These are phyloP conservation scores for Chlamydomonas sphaeroides DNA, from an alignment of 139 green algal species.

Conservation along the genomic window DNA sequence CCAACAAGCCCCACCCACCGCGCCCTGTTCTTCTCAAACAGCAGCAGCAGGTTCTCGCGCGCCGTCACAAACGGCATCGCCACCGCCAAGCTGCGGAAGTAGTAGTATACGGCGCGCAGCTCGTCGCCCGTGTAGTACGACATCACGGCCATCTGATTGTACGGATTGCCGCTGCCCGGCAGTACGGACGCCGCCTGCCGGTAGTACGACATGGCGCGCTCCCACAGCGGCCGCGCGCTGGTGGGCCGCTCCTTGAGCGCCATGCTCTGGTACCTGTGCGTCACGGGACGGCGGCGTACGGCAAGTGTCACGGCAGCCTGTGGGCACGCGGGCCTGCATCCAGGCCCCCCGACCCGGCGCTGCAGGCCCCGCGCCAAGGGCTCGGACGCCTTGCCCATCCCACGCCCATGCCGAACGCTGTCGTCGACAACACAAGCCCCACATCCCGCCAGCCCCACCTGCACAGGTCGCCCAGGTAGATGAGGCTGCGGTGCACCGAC, in stretches of 20 bases:
- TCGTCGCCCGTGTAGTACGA: constrained; percentile 64
- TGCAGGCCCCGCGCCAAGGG: too few species aligned
- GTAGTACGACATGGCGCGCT: constrained; percentile 62
- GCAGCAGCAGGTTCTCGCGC: constrained; percentile 78
- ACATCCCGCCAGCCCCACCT: too few species aligned
- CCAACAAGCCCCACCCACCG: constrained; percentile 46
- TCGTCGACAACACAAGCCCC: too few species aligned
- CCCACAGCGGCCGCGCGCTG: constrained; percentile 34
- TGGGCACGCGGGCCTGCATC: too few species aligned
- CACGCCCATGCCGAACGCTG: too few species aligned
- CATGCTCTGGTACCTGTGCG: constrained; percentile 36
- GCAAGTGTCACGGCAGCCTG: too few species aligned
- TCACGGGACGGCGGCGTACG: too few species aligned
- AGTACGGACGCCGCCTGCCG: constrained; percentile 52
- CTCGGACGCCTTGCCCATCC: too few species aligned
- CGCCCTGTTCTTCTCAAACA: constrained; percentile 73
- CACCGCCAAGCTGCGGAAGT: constrained; percentile 62
- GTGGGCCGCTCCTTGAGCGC: constrained; percentile 30
- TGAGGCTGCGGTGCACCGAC: constrained; percentile 69
- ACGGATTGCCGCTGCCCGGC: constrained; percentile 72
- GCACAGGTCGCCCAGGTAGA: constrained; percentile 78
- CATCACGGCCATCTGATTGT: constrained; percentile 89
- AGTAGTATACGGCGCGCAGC: constrained; percentile 69
- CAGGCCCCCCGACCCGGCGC: too few species aligned
- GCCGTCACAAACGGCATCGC: constrained; percentile 70